Conservation (phyloP, 1,284 basidiomycete species). For the Pascua guehoae region DNA sequence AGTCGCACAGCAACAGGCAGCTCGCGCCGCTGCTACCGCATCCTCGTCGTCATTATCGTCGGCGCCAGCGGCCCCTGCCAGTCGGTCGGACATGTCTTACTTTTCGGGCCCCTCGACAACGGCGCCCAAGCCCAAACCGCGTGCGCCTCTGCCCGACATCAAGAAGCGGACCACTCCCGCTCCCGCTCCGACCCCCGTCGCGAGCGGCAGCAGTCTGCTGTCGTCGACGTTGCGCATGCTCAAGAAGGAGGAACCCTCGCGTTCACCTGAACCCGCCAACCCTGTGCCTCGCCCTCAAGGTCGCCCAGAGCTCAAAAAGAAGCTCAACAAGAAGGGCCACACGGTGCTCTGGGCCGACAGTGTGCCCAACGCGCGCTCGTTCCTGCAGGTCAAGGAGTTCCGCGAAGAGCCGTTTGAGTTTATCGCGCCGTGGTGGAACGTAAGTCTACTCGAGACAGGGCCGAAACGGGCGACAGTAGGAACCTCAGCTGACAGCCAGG, state of each 20-base stretch:
- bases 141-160: conserved; percentile 21
- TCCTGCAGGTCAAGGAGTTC: conserved; percentile 30
- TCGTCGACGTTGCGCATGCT: conserved; percentile 10
- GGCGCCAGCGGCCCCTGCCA: neutral
- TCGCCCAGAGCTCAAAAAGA: neutral
- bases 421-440: conserved; percentile 26
- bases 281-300: neutral
- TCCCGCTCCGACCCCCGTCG: neutral
- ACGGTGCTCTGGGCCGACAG: conserved; percentile 33
- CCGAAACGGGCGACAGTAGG: too few species aligned
- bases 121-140: conserved; percentile 21
- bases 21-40: too few species aligned
- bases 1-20: too few species aligned
- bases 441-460: too few species aligned
- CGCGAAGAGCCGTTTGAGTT: conserved; percentile 31
- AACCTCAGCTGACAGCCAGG: neutral
- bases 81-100: conserved; percentile 32
- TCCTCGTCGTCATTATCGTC: too few species aligned
- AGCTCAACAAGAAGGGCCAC: conserved; percentile 37
- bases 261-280: neutral
- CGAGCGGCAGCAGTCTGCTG: conserved; percentile 6
- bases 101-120: conserved; percentile 20
- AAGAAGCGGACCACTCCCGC: conserved; percentile 20
- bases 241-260: conserved; percentile 7
- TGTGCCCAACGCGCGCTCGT: conserved; percentile 18